Evolutionary conservation across 2,329 filamentous ascomycete genomes (phyloP), one percentile per base, ranked within the genome.

Genomic region (Sporothrix schenckii): DNA sequence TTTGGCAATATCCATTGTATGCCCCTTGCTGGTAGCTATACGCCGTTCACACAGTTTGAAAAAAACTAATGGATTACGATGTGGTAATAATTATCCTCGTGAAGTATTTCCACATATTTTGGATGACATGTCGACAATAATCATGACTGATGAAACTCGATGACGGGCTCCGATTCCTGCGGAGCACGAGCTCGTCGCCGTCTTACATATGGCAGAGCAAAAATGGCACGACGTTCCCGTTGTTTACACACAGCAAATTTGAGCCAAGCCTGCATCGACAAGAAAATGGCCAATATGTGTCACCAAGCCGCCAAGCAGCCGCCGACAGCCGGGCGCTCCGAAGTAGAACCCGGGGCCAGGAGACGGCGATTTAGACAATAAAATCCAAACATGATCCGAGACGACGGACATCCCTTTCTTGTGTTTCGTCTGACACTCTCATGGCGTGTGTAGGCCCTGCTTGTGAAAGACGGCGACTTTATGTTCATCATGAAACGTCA

Each of bases 271-370:
- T 47, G 56, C 24, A 44, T 24, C 39, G 56, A 61, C 56, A 21
- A 19, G 13, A 44, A 61, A 61, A 60, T 16, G 56, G 10, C 56
- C 56, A 10, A 44, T 14, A 21, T 34, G 61, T 66, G 47, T 52
- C 49, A 66, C 49, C 63, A 30, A 53, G 49, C 49, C 63, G 61
- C 61, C 61, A 52, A 50, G 24, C 41, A 39, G 47, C 41, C 41
- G 63, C 63, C 63, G 63, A 66, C 27, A 66, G 63, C 63, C 63
- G 63, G 49, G 27, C 47, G 30, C 30, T 53, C 63, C 63, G 63
- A 39, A 27, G 53, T 53, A 52, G 63, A 44, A 65, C 41, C 10
- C 21, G 6, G 60, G 41, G 44, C 39, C n/a, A 27, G 27, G 27
- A 44, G n/a, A 24, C 7, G 19, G 13, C 16, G 16, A 9, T 34